Base-by-base conservation (phyloP, 371 early-diverging fungal genomes). In the Mucor lusitanicus region DNA sequence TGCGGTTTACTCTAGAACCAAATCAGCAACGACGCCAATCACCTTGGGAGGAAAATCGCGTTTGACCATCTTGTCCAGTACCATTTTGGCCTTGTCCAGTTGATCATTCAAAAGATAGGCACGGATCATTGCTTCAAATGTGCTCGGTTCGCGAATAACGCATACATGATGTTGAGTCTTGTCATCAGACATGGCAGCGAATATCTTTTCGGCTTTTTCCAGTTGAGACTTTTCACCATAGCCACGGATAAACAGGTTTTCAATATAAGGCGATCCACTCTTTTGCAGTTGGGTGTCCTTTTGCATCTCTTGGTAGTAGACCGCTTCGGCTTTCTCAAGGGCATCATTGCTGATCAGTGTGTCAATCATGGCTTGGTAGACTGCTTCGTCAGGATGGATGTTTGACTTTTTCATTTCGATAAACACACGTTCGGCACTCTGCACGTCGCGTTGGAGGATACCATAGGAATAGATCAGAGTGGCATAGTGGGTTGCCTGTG, bases 381-480 rank as follows among this genome's bases (percentile, higher is more conserved):
- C 86, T 2, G 75, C 83, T 58, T 87, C 87, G 64, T 87, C 85
- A 6, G 85, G 80, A 3, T 37, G 25, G 6, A 87, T 72, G 0
- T 75, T 64, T 3, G 70, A 66, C 21, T 64, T 40, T 35, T 75
- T 66, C 87, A 87, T 87, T 19, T 80, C 75, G 19, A 76, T 57
- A 69, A 87, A 87, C 2, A 85, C 79, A 2, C 75, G 70, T 2
- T 80, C 75, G 4, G 89, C 87, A 40, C 78, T 81, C 23, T 69
- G 54, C 12, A 87, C 76, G 65, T 89, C 85, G 4, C 78, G 68
- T 53, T 89, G 88, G 27, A 82, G 68, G 3, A 76, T 76, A 11
- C 89, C 89, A 55, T 89, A 89, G 0, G 88, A 77, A 56, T 89
- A 85, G 40, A 89, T 87, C 60, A 89, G 63, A 0, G 87, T 84